Conservation (phyloP, 352 stramenopile species). For the Globisporangium nunn region DNA sequence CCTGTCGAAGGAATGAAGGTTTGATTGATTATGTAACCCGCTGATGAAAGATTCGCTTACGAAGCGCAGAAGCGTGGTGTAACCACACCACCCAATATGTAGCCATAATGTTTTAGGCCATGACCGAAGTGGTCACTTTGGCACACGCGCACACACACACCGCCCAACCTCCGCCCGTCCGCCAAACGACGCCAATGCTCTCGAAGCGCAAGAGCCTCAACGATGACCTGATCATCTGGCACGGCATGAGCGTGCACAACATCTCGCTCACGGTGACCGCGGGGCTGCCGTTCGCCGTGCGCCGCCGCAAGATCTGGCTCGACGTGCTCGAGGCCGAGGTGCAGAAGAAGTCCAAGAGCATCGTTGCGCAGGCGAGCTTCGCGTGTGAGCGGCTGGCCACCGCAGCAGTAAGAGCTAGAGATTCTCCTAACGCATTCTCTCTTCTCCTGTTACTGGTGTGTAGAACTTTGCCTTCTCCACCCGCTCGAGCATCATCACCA, state of each 20-base stretch:
- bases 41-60: too few species aligned
- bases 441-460: conserved; percentile 4
- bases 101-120: not conserved
- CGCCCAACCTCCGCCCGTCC: not conserved
- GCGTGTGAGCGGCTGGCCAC: too few species aligned
- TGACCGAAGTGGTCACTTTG: too few species aligned
- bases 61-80: too few species aligned
- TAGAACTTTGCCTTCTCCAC: conserved; percentile 33
- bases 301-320: conserved; percentile 40
- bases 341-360: conserved; percentile 38
- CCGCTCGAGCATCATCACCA: conserved; percentile 11
- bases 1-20: too few species aligned
- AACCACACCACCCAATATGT: not conserved
- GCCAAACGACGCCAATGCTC: conserved; percentile 15
- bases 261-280: conserved; percentile 26
- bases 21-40: too few species aligned
- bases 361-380: conserved; percentile 19
- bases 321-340: conserved; percentile 41
- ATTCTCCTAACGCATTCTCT: not conserved
- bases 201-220: conserved; percentile 45
- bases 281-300: conserved; percentile 28
- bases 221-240: conserved; percentile 47
- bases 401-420: too few species aligned
- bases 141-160: too few species aligned
- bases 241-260: conserved; percentile 46